Evolutionary conservation across 139 green algal species (phyloP).

Genomic region (Ulvella scutata): DNA sequence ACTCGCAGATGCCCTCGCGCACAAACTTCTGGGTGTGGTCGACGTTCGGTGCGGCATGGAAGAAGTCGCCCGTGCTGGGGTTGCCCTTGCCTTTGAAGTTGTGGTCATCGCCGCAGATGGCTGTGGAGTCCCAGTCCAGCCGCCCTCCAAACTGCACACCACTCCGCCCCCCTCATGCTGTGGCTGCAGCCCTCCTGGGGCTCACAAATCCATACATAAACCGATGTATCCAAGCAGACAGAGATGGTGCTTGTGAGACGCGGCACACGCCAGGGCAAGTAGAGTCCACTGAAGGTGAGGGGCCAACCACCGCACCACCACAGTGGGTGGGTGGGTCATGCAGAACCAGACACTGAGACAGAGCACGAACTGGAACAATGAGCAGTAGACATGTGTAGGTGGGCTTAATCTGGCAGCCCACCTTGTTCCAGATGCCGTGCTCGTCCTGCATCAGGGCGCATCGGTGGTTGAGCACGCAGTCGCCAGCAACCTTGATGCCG

Average conservation of each 20-base stretch:
- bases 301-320: neutral
- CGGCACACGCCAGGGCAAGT: neutral
- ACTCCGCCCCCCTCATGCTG: too few relatives aligned
- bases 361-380: neutral
- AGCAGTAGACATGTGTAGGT: slow-evolving; percentile 12
- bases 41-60: slow-evolving; percentile 59
- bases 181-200: too few relatives aligned
- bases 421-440: slow-evolving; percentile 44
- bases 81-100: slow-evolving; percentile 46
- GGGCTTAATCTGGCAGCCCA: slow-evolving; percentile 16
- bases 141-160: slow-evolving; percentile 18
- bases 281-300: neutral
- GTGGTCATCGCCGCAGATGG: slow-evolving; percentile 56
- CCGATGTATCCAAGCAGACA: neutral
- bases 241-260: neutral
- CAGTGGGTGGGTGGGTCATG: neutral
- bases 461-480: slow-evolving; percentile 86
- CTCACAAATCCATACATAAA: neutral
- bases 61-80: slow-evolving; percentile 56
- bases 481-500: slow-evolving; percentile 47
- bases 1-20: slow-evolving; percentile 45
- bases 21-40: slow-evolving; percentile 72
- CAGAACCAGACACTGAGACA: neutral
- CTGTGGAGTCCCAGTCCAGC: slow-evolving; percentile 65
- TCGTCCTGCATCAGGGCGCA: slow-evolving; percentile 45